Percentiles rank a stretch among this genome's conserved stretches.
These are phyloP conservation scores for Apophysomyces sp. DNA, from an alignment of 371 early-diverging fungal genomes.

Conservation along the genomic window DNA sequence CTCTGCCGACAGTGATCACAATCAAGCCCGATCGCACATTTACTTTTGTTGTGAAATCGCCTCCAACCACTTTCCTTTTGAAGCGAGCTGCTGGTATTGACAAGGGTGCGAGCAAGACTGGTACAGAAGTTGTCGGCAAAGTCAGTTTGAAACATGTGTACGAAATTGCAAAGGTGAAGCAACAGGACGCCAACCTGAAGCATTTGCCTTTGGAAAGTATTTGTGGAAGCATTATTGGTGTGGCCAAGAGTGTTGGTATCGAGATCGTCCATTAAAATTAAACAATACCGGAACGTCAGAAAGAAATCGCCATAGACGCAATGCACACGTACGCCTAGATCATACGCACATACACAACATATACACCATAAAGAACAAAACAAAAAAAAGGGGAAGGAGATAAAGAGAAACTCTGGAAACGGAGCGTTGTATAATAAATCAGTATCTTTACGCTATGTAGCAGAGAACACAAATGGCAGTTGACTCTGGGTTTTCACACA, in stretches of 20 bases:
- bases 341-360: too few relatives aligned
- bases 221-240: constrained; percentile 75
- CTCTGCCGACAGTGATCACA: constrained; percentile 81
- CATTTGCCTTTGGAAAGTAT: constrained; percentile 73
- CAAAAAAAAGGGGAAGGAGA: not conserved
- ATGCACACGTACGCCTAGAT: not conserved
- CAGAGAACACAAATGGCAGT: too few relatives aligned
- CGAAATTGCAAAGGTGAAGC: constrained; percentile 92
- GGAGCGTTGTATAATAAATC: too few relatives aligned
- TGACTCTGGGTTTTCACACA: too few relatives aligned
- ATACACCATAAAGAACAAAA: not conserved
- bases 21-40: constrained; percentile 92
- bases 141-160: constrained; percentile 92
- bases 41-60: constrained; percentile 85
- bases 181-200: constrained; percentile 77
- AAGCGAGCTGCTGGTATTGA: constrained; percentile 90
- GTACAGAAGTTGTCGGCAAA: constrained; percentile 74
- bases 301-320: not conserved
- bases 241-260: constrained; percentile 86
- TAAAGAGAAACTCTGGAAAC: too few relatives aligned
- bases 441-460: too few relatives aligned
- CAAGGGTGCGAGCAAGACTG: constrained; percentile 82
- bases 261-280: constrained; percentile 68
- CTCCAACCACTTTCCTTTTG: constrained; percentile 88
- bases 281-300: not conserved